A percentile compares a stretch with the other conserved stretches of the same genome.
Evolutionary conservation across 352 stramenopile species (phyloP).

Genomic region (Pilasporangium apinafurcum): DNA sequence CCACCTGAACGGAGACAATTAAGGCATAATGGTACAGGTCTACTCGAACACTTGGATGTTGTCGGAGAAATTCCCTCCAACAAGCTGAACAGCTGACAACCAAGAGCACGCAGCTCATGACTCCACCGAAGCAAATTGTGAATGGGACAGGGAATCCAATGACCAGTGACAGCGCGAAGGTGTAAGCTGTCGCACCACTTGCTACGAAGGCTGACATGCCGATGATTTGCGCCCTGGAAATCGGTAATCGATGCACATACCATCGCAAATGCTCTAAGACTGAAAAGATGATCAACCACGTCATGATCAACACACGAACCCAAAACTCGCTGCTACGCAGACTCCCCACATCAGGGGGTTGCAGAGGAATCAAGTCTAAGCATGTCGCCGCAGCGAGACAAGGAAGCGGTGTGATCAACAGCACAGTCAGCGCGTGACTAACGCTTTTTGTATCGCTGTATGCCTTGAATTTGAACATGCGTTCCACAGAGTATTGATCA

Average conservation of each 20-base stretch:
- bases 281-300: not conserved
- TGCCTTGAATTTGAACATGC: not conserved
- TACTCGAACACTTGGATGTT: slow-evolving; percentile 4
- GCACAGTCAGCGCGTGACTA: not conserved
- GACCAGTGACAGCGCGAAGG: no score
- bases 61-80: slow-evolving; percentile 2
- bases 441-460: not conserved
- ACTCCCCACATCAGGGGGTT: not conserved
- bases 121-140: slow-evolving; percentile 6
- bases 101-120: slow-evolving; percentile 1
- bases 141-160: slow-evolving; percentile 33
- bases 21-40: no score
- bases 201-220: no score
- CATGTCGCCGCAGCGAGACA: slow-evolving; percentile 2
- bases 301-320: slow-evolving; percentile 3
- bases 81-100: not conserved
- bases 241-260: no score
- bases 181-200: no score
- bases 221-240: no score
- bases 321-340: not conserved
- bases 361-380: slow-evolving; percentile 3
- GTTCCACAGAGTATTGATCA: slow-evolving; percentile 8
- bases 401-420: slow-evolving; percentile 4
- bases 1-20: slow-evolving; percentile 5
- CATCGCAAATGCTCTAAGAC: slow-evolving; percentile 3